Conservation (phyloP, 2,329 filamentous ascomycete species). For the Fusarium setosum region DNA sequence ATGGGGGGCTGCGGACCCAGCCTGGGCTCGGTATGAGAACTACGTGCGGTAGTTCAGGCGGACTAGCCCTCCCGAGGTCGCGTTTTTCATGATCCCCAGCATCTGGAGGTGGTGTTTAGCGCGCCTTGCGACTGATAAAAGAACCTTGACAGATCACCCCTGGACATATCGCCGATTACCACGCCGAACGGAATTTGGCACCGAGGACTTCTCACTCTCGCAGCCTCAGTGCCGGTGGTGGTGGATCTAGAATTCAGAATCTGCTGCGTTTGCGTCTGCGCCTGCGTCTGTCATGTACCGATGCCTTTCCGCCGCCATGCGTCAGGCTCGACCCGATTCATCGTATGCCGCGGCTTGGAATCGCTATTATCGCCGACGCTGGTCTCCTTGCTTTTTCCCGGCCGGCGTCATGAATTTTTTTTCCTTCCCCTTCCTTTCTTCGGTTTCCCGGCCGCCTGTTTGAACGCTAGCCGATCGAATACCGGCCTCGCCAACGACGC, state of each 20-base stretch:
- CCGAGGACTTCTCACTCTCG: not conserved
- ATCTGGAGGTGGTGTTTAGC: constrained; percentile 2
- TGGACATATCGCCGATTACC: not conserved
- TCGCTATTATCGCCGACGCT: constrained; percentile 4
- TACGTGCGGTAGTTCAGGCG: constrained; percentile 9
- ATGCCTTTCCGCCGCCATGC: constrained; percentile 3
- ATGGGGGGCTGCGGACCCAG: constrained; percentile 1
- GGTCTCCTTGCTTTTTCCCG: constrained; percentile 2
- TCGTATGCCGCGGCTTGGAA: not conserved
- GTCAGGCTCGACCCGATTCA: constrained; percentile 4
- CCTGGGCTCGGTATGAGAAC: not conserved
- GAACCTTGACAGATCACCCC: constrained; percentile 3
- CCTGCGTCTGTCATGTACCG: constrained; percentile 4
- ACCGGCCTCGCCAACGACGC: not conserved
- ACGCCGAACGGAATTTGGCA: too few relatives aligned
- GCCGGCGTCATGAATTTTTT: not conserved
- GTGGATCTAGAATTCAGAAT: not conserved
- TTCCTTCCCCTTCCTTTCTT: not conserved
- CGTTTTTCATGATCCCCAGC: not conserved
- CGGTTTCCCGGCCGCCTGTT: not conserved
- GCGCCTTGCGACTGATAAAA: constrained; percentile 20
- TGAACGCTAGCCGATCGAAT: not conserved
- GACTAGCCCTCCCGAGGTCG: not conserved
- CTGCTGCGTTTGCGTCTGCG: not conserved
- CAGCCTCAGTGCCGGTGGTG: not conserved